Percentiles rank a stretch among this genome's conserved stretches.
Conservation (phyloP, 257 asterid species). For the Nyctanthes arbortristis region DNA sequence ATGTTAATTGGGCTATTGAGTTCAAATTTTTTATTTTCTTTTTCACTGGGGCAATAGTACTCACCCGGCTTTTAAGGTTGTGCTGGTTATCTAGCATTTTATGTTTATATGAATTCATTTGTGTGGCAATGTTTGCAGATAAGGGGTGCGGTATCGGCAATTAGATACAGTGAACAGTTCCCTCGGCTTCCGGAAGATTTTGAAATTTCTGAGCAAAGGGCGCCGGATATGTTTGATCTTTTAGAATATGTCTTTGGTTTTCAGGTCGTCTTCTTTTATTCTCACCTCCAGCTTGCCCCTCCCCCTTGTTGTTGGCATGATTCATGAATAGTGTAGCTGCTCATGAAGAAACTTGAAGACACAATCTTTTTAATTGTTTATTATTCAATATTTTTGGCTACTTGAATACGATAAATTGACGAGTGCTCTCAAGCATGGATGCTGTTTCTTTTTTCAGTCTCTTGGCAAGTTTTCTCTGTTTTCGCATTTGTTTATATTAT, state of each 20-base stretch:
- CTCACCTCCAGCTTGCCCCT: slow-evolving; percentile 1
- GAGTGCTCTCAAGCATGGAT: background rate
- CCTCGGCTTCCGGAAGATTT: slow-evolving; percentile 77
- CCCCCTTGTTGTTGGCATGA: background rate
- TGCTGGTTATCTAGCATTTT: background rate
- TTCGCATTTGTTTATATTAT: slow-evolving; percentile 11
- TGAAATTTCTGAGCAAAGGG: slow-evolving; percentile 67
- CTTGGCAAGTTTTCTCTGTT: slow-evolving; percentile 1
- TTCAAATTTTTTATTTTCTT: background rate
- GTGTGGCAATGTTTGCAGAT: slow-evolving; percentile 49
- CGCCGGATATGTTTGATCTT: slow-evolving; percentile 92
- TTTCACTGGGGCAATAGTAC: slow-evolving; percentile 13
- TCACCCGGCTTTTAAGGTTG: slow-evolving; percentile 17
- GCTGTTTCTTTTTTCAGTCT: background rate
- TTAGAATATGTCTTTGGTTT: slow-evolving; percentile 90
- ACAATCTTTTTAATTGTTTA: background rate
- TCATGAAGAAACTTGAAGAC: background rate
- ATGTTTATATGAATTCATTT: slow-evolving; percentile 1
- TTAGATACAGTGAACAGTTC: slow-evolving; percentile 73
- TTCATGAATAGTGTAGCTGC: slow-evolving; percentile 3
- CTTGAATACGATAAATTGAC: background rate
- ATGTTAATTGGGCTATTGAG: too few relatives aligned
- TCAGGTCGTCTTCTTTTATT: slow-evolving; percentile 69
- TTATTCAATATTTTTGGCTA: too few relatives aligned
- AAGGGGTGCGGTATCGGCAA: slow-evolving; percentile 80